phyloP scores from a whole-genome alignment of 345 rosid genomes.

The Sonneratia alba region DNA sequence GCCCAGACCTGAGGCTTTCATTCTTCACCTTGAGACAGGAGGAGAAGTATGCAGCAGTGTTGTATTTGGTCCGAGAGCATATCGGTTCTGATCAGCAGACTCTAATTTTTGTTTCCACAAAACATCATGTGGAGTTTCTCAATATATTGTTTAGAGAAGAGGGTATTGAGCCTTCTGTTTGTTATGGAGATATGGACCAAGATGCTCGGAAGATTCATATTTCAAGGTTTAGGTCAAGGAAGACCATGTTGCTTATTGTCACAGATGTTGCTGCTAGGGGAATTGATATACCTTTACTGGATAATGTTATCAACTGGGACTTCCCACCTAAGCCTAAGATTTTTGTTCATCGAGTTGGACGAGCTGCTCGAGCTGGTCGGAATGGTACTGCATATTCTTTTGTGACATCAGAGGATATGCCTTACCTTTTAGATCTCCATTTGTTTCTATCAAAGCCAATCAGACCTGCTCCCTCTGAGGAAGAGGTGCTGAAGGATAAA shows the following conservation, averaged over 20 bases:
- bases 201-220: constrained; percentile 91
- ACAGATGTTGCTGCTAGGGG: constrained; percentile 98
- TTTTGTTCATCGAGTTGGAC: constrained; percentile 91
- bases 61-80: constrained; percentile 76
- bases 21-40: constrained; percentile 80
- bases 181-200: constrained; percentile 98
- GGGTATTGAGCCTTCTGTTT: constrained; percentile 77
- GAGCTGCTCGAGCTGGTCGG: constrained; percentile 95
- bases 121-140: constrained; percentile 94
- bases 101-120: constrained; percentile 85
- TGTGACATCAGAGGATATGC: constrained; percentile 81
- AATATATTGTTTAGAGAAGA: constrained; percentile 67
- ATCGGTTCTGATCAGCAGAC: constrained; percentile 71
- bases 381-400: constrained; percentile 88
- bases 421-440: constrained; percentile 87
- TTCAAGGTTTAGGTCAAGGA: constrained; percentile 78
- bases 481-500: constrained; percentile 75
- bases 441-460: constrained; percentile 83
- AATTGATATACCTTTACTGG: constrained; percentile 92
- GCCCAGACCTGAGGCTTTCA: constrained; percentile 63
- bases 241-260: constrained; percentile 80
- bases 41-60: constrained; percentile 76
- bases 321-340: constrained; percentile 92
- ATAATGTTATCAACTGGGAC: constrained; percentile 97
- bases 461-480: constrained; percentile 84